Evolutionary conservation across 225 moss, liverwort and hornwort genomes (phyloP), one percentile per base, ranked within the genome.

Genomic region (Bryoerythrophyllum caledonicum): DNA sequence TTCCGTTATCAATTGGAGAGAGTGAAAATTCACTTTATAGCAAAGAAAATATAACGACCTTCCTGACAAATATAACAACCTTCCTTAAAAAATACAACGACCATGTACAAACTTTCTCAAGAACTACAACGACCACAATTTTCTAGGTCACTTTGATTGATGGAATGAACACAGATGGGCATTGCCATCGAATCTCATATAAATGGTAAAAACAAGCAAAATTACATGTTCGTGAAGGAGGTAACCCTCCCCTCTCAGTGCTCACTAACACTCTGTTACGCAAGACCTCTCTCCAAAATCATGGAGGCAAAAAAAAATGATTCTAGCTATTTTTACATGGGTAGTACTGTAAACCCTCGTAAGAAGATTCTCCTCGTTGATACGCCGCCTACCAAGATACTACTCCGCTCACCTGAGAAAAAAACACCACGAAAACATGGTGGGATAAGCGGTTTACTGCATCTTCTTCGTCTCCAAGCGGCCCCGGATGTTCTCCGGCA

Each of bases 401-500:
- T 79, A 73, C 67, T 75, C 78, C 75, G 76, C 75, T 63, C 66
- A 56, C 68, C 67, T 48, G 27, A 40, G 24, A 30, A 38, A 35
- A n/a, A n/a, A n/a, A 60, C 53, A 67, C 20, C 35, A 25, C 53
- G 34, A 74, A 61, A 74, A 72, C 68, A 65, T 58, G 17, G 63
- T 60, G 46, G 51, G 28, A 34, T 19, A 43, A 26, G 13, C 6
- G 24, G 21, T 35, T 52, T 2, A 56, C 69, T 85, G 82, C 56
- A 53, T 40, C 78, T 85, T 82, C 76, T 83, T 88, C 54, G 64
- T 65, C 61, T 79, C 64, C 59, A 87, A 28, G 21, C 90, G 77
- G 25, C 78, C 82, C 49, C 75, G 79, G 21, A 87, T 10, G 46
- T 81, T 82, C 65, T 72, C 86, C 12, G 96, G 96, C 61, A 96